Percentiles rank a stretch among this genome's conserved stretches.
Evolutionary conservation across 1,284 basidiomycete species (phyloP).

Genomic region (Fomitopsis palustris): DNA sequence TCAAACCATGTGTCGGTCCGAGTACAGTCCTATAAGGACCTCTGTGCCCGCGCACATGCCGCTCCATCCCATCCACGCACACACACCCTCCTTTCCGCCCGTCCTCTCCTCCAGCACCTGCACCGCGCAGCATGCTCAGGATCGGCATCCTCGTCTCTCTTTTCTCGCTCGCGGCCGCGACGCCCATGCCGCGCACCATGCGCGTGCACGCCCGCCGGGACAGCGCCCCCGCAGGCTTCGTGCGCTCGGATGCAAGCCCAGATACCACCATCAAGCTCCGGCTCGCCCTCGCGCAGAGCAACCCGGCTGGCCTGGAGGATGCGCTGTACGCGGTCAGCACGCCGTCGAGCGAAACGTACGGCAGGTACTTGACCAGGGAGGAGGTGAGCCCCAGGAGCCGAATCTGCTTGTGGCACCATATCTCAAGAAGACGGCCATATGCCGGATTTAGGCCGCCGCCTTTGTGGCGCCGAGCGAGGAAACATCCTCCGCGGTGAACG

Average conservation of each 20-base stretch:
- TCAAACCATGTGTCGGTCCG: not conserved
- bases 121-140: not conserved
- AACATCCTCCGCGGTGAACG: slow-evolving; percentile 29
- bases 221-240: slow-evolving; percentile 27
- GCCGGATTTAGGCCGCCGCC: slow-evolving; percentile 26
- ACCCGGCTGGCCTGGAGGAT: slow-evolving; percentile 33
- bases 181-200: not conserved
- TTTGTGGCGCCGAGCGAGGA: slow-evolving; percentile 33
- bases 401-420: not conserved
- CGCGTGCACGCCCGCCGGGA: slow-evolving; percentile 1
- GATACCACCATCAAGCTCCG: slow-evolving; percentile 28
- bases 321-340: slow-evolving; percentile 33
- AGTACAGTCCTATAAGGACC: not conserved
- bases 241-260: slow-evolving; percentile 19
- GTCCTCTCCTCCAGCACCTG: slow-evolving; percentile 1
- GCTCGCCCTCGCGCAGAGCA: slow-evolving; percentile 30
- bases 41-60: not conserved
- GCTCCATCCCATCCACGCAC: not conserved
- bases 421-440: slow-evolving; percentile 21
- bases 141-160: not conserved
- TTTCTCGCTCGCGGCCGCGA: not conserved
- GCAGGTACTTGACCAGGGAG: slow-evolving; percentile 29
- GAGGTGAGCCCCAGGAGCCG: slow-evolving; percentile 23
- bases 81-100: not conserved
- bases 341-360: slow-evolving; percentile 29